Base-by-base conservation (phyloP, 345 rosid genomes). In the Lagerstroemia speciosa region DNA sequence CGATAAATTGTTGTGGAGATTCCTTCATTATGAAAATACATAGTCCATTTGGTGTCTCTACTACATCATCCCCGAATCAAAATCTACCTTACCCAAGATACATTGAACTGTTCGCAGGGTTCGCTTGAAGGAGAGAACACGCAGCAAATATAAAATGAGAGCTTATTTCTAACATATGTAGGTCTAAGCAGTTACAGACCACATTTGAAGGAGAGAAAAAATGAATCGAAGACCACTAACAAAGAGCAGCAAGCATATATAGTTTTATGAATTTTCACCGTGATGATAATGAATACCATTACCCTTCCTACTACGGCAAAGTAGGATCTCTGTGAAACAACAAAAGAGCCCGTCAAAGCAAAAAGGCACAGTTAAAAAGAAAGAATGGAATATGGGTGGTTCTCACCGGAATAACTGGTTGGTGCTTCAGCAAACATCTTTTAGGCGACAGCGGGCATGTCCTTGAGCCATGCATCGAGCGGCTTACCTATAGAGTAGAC, bases 401-500 rank as follows among this genome's bases (percentile, higher is more conserved):
- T 9, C 2, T n/a, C 60, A n/a, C 10, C 60, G 60, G 29, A 53
- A 26, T 53, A 22, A 20, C 30, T 22, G 60, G 1, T 53, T n/a
- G 14, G 60, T 53, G 57, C 29, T 26, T 53, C 30, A 9, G 60
- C 30, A n/a, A 22, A 2, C 60, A 22, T 63, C 8, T 63, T 15
- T 82, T 82, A 92, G 69, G 88, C 92, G 69, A 92, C 80, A 67
- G 92, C 91, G 73, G 98, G 98, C 98, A 92, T 84, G 84, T 92
- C 98, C 86, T 89, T 88, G 74, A 92, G 80, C 98, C 98, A 92
- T 66, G 78, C 79, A 75, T 92, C 98, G 65, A 92, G 77, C 30
- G 96, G 98, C 85, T 92, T 92, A 31, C 98, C 98, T 36, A 92
- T 92, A 6, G 96, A 80, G 73, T 89, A 92, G 37, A 92, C 98